Percentiles rank a stretch among this genome's conserved stretches.
phyloP scores from a whole-genome alignment of 2,329 filamentous ascomycete genomes.

The Stagonosporopsis tanaceti region DNA sequence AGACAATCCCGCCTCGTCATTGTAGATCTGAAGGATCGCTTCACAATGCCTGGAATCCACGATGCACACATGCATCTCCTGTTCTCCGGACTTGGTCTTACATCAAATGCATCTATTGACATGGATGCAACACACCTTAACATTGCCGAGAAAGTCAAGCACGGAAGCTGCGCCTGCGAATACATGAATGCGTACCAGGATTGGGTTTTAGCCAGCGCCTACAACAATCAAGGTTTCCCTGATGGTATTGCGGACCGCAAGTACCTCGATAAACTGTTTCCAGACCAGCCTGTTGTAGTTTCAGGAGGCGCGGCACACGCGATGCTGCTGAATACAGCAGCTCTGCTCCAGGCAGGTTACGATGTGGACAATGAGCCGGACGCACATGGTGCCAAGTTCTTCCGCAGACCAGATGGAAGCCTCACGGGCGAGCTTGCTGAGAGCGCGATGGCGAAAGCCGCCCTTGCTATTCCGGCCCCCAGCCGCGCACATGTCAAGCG shows the following conservation, averaged over 20 bases:
- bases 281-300: conserved; percentile 41
- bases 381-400: conserved; percentile 30
- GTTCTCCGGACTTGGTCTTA: conserved; percentile 35
- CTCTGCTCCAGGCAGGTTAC: conserved; percentile 31
- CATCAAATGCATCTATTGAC: conserved; percentile 37
- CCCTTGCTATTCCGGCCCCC: conserved; percentile 30
- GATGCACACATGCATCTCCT: conserved; percentile 49
- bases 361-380: conserved; percentile 31
- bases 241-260: conserved; percentile 29
- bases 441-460: conserved; percentile 31
- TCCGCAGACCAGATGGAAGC: conserved; percentile 33
- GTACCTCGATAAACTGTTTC: conserved; percentile 34
- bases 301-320: conserved; percentile 40
- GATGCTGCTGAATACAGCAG: conserved; percentile 27
- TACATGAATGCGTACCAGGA: conserved; percentile 36
- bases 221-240: conserved; percentile 26
- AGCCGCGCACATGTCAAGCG: conserved; percentile 20
- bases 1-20: conserved; percentile 22
- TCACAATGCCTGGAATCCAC: conserved; percentile 51
- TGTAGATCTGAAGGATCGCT: conserved; percentile 38
- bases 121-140: conserved; percentile 32
- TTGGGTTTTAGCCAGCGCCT: conserved; percentile 32
- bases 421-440: conserved; percentile 44
- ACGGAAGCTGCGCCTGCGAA: conserved; percentile 38
- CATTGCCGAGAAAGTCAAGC: conserved; percentile 32